These are phyloP conservation scores for Mesembryanthemum crystallinum DNA, from an alignment of 148 eudicot genomes.

Conservation along the genomic window DNA sequence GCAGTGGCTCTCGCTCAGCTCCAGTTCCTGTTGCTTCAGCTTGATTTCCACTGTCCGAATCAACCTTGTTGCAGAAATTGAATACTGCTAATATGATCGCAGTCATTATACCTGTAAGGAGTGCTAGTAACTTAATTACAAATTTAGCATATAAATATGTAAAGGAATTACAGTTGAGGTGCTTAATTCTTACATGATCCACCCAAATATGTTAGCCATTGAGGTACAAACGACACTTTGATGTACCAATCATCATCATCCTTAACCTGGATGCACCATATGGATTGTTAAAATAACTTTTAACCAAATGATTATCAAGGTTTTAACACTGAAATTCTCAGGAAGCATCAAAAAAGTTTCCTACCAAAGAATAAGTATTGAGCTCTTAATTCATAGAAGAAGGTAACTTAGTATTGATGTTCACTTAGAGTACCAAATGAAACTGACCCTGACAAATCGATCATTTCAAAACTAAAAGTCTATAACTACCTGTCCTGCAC, in stretches of 20 bases:
- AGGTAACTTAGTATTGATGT: too few species aligned
- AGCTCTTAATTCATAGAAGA: too few species aligned
- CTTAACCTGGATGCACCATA: constrained; percentile 25
- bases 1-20: constrained; percentile 43
- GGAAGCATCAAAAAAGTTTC: too few species aligned
- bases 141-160: neutral
- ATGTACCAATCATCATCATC: constrained; percentile 37
- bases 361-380: too few species aligned
- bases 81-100: constrained; percentile 29
- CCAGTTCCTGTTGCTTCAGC: constrained; percentile 22
- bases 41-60: constrained; percentile 14
- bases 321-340: neutral
- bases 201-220: constrained; percentile 45
- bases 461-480: neutral
- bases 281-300: neutral
- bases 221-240: constrained; percentile 48
- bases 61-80: constrained; percentile 29
- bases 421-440: neutral
- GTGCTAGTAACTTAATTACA: neutral
- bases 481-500: constrained; percentile 37
- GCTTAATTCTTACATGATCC: constrained; percentile 33
- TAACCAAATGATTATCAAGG: neutral
- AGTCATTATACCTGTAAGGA: constrained; percentile 38
- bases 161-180: neutral
- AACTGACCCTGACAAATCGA: neutral